phyloP scores from a whole-genome alignment of 2,329 filamentous ascomycete genomes.

The Exophiala viscosa region DNA sequence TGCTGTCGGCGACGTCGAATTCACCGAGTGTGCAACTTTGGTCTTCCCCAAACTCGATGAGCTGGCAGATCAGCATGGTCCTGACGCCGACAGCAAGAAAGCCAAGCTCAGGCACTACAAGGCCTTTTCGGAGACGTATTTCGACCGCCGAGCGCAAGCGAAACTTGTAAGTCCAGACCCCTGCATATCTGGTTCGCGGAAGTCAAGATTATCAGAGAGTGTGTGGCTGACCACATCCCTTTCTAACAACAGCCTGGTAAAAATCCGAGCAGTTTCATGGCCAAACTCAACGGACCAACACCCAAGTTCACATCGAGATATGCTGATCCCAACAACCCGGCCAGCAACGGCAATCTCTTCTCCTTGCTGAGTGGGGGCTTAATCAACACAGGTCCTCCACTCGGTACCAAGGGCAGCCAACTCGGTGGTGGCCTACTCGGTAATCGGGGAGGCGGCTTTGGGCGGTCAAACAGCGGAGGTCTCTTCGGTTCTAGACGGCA shows the following conservation, averaged over 20 bases:
- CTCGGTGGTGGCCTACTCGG: constrained; percentile 8
- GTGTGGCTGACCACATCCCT: background rate
- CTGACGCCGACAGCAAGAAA: constrained; percentile 15
- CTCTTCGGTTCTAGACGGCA: background rate
- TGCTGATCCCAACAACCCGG: constrained; percentile 50
- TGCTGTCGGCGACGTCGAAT: constrained; percentile 36
- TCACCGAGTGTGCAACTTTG: constrained; percentile 46
- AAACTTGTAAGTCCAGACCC: constrained; percentile 30
- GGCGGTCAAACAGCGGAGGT: too few species aligned
- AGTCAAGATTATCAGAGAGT: too few species aligned
- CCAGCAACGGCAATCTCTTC: constrained; percentile 47
- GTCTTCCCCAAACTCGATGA: constrained; percentile 40
- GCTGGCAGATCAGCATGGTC: background rate
- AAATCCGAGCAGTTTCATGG: constrained; percentile 41
- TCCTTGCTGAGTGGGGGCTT: constrained; percentile 45
- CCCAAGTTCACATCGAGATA: constrained; percentile 46
- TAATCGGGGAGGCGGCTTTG: background rate
- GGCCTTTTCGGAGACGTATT: constrained; percentile 44
- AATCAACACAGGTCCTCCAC: background rate
- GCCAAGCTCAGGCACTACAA: constrained; percentile 26
- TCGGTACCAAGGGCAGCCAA: background rate
- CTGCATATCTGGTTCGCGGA: too few species aligned
- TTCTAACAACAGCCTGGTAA: constrained; percentile 23
- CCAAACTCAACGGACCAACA: constrained; percentile 28
- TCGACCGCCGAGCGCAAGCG: constrained; percentile 47